Conservation (phyloP, 768 basidiomycete genomes). For the Trametes sanguinea region DNA sequence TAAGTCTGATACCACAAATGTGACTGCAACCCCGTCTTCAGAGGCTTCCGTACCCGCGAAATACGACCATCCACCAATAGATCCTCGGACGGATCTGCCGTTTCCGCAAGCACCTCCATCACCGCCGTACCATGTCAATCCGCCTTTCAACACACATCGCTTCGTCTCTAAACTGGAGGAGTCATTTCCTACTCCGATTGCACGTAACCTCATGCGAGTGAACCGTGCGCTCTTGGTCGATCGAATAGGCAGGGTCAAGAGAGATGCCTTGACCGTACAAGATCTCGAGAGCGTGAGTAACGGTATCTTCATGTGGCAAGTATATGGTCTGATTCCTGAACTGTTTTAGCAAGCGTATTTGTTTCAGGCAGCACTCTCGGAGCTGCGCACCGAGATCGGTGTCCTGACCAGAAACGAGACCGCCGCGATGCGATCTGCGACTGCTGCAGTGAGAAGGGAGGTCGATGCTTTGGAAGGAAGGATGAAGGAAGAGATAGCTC, state of each 20-base stretch:
- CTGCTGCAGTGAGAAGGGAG: constrained; percentile 79
- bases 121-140: constrained; percentile 52
- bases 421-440: constrained; percentile 75
- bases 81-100: constrained; percentile 23
- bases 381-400: constrained; percentile 83
- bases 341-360: constrained; percentile 84
- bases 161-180: constrained; percentile 73
- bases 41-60: constrained; percentile 14
- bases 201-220: constrained; percentile 81
- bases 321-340: not conserved
- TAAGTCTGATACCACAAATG: not conserved
- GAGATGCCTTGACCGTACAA: constrained; percentile 72
- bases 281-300: constrained; percentile 79
- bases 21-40: constrained; percentile 3
- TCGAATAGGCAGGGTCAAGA: constrained; percentile 66
- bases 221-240: constrained; percentile 80
- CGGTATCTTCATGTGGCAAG: not conserved
- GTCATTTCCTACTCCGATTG: constrained; percentile 72
- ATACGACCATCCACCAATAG: constrained; percentile 16
- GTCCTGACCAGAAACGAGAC: constrained; percentile 83
- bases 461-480: constrained; percentile 83
- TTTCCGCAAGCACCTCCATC: constrained; percentile 23
- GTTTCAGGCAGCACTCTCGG: constrained; percentile 90
- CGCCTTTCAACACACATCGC: constrained; percentile 82
- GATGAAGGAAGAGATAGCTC: constrained; percentile 91